phyloP scores from a whole-genome alignment of 148 eudicot species.

The Vaccinium darrowii region DNA sequence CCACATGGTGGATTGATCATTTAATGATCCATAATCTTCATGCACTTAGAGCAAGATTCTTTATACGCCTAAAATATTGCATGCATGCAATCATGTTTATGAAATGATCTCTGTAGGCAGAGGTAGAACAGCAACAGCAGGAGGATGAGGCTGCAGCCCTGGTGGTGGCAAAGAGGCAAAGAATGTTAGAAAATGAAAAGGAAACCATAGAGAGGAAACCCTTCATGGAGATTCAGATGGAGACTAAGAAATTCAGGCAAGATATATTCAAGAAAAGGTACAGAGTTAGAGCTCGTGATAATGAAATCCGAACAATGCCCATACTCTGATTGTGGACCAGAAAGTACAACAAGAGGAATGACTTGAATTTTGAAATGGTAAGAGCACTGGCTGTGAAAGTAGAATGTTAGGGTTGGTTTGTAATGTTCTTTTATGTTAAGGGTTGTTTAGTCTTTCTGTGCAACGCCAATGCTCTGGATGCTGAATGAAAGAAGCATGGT shows the following conservation, averaged over 20 bases:
- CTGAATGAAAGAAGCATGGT: no score
- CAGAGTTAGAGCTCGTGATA: slow-evolving; percentile 32
- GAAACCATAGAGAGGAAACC: slow-evolving; percentile 35
- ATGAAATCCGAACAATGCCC: slow-evolving; percentile 16
- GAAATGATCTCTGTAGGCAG: slow-evolving; percentile 27
- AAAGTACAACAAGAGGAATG: neutral
- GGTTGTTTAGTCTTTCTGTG: no score
- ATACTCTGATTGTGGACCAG: neutral
- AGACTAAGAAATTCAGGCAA: slow-evolving; percentile 37
- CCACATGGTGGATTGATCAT: neutral
- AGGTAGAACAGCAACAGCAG: slow-evolving; percentile 24
- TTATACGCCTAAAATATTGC: neutral
- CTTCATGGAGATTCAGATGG: slow-evolving; percentile 32
- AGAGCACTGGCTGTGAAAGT: neutral
- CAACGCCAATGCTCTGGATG: no score
- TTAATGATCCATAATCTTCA: neutral
- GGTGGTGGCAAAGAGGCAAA: slow-evolving; percentile 31
- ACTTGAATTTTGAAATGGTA: neutral
- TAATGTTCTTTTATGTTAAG: no score
- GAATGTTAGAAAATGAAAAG: slow-evolving; percentile 33
- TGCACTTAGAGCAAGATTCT: neutral
- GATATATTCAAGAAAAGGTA: slow-evolving; percentile 38
- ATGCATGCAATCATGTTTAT: neutral
- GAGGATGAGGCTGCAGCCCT: slow-evolving; percentile 30
- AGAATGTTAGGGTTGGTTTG: no score